phyloP scores from a whole-genome alignment of 768 basidiomycete species.

The Mycena floridula region DNA sequence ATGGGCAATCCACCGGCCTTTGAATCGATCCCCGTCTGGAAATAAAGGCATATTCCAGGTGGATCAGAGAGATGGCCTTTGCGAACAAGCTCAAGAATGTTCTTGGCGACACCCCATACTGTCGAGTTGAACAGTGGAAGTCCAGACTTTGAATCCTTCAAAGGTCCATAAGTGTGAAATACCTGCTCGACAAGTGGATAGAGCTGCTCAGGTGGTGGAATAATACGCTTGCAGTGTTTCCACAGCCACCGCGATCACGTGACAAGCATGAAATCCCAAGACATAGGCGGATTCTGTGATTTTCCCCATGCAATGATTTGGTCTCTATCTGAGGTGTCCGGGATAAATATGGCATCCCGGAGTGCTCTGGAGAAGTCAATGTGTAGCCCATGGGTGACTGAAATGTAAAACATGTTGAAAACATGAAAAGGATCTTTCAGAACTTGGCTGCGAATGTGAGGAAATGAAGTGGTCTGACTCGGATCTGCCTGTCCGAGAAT shows the following conservation, averaged over 20 bases:
- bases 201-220: constrained; percentile 26
- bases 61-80: constrained; percentile 17
- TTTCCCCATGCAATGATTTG: constrained; percentile 17
- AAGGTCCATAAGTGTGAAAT: constrained; percentile 24
- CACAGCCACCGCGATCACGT: constrained; percentile 18
- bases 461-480: too few relatives aligned
- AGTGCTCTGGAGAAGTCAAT: constrained; percentile 16
- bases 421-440: constrained; percentile 20
- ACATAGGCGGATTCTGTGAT: constrained; percentile 16
- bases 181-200: constrained; percentile 18
- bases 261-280: constrained; percentile 9
- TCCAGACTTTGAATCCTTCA: constrained; percentile 23
- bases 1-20: constrained; percentile 10
- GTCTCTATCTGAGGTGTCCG: constrained; percentile 15
- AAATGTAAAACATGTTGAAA: constrained; percentile 20
- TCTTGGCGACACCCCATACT: constrained; percentile 22
- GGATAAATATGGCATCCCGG: constrained; percentile 19
- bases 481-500: too few relatives aligned
- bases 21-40: constrained; percentile 7
- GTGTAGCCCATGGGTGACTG: constrained; percentile 15
- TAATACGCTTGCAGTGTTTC: constrained; percentile 16
- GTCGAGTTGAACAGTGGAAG: constrained; percentile 22
- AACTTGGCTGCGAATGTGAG: constrained; percentile 5
- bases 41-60: constrained; percentile 9
- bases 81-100: constrained; percentile 14